Evolutionary conservation across 495 filamentous ascomycete genomes (phyloP), one percentile per base, ranked within the genome.

Genomic region (Talaromyces nanjingensis): DNA sequence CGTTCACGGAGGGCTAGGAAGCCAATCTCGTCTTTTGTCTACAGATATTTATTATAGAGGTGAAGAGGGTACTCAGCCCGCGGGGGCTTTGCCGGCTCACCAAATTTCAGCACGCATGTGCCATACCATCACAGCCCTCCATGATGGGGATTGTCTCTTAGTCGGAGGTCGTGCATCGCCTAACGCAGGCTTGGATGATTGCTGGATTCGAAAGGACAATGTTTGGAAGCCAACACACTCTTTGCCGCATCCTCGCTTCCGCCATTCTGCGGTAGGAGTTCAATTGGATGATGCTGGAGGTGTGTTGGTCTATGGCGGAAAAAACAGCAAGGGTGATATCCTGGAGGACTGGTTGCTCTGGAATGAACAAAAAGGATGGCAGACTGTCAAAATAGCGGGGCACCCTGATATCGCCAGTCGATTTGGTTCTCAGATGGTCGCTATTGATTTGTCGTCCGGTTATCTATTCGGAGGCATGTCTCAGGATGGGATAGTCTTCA

Each of bases 121-220:
- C 64, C 91, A 96, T 71, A 89, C 89, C 0, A 77, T 93, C 20
- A 92, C 87, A 11, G 73, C 81, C 39, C 66, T 90, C 9, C 77
- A 74, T 24, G 68, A 72, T 56, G 70, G 70, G 4, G 77, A 79
- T 39, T 82, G 78, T 62, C 71, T 96, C 8, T 73, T 96, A 18
- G 84, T 87, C n/a, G 92, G 92, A 18, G 93, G 93, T 14, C 79
- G 93, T 56, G 81, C 83, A 12, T 93, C 91, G 6, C 93, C 93
- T 2, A 80, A 86, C 16, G 79, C 77, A 22, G 84, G 83, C 4
- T 67, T 90, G 7, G 71, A 74, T 18, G 89, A 93, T 73, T 92
- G 90, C 68, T 96, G 91, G 91, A 61, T 91, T 1, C 78, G 85
- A 42, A 72, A 81, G 60, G 80, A 79, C 55, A 79, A 77, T 27